Base-by-base conservation (phyloP, 148 eudicot species). In the Diospyros kaki region DNA sequence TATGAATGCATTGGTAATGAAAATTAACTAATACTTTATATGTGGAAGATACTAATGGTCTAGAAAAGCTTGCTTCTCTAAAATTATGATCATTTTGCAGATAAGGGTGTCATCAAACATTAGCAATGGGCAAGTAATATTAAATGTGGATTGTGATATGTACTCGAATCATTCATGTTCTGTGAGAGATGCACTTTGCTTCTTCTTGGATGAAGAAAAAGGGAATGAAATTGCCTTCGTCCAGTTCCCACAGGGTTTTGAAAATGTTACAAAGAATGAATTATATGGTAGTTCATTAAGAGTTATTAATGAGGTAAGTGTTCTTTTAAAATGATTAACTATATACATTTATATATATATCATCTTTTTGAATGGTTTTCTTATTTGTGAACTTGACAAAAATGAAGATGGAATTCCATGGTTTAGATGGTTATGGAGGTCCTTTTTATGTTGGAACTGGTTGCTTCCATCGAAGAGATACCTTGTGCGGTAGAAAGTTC, bases 191-290 rank as follows among this genome's bases (percentile, higher is more conserved):
- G 77, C 64, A 1, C 18, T 75, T 11, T 75, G 77, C 64, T 75
- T 75, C 39, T 66, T 75, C 54, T 65, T 66, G 77, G 77, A 75
- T 55, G 77, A 75, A 75, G 39, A 75, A 71, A 55, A 55, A 18
- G 71, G 77, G 1, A 54, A 75, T 38, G 46, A 18, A 63, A 75
- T 75, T 54, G 77, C 64, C 2, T 75, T 39, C 66, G 70, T 75
- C 1, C 77, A 75, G 45, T 44, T 40, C 44, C 77, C 77, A 3
- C 71, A 75, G 28, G 4, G 9, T 18, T 65, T 54, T 1, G 4
- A 43, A 3, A 75, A 75, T 40, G 4, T 65, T 12, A 75, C 77
- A 1, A 66, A n/a, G 61, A 66, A 75, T 14, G 71, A 75, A 12
- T 1, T 75, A 2, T 75, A 66, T 45, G 38, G 71, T 54, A 44